These are phyloP conservation scores for Breviolum minutum DNA, from an alignment of 73 alveolate species.

Conservation along the genomic window DNA sequence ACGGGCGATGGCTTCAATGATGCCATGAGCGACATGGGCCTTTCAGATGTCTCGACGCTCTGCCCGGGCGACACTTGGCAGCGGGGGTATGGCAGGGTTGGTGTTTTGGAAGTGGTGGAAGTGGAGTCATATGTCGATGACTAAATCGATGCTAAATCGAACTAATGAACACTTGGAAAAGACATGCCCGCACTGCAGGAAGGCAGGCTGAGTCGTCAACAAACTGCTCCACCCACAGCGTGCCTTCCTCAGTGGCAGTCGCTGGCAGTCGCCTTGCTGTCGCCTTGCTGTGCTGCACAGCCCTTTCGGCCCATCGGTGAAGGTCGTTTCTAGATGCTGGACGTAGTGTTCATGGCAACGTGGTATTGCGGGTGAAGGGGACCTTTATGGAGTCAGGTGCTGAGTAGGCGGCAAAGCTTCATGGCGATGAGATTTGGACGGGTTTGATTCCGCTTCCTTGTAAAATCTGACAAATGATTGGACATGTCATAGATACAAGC, in stretches of 20 bases:
- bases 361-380: slow-evolving; percentile 85
- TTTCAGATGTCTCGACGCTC: slow-evolving; percentile 61
- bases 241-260: neutral
- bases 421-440: neutral
- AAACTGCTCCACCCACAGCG: slow-evolving; percentile 86
- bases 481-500: neutral
- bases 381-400: slow-evolving; percentile 64
- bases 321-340: slow-evolving; percentile 58
- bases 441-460: no score
- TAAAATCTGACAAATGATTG: neutral
- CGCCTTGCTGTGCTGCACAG: neutral
- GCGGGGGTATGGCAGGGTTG: neutral
- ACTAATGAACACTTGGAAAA: neutral
- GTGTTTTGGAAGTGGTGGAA: neutral
- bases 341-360: slow-evolving; percentile 24
- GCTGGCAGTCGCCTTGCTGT: neutral
- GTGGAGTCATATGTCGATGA: neutral
- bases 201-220: slow-evolving; percentile 82
- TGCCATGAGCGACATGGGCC: slow-evolving; percentile 91
- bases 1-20: slow-evolving; percentile 64
- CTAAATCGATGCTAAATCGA: neutral
- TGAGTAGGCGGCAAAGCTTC: neutral
- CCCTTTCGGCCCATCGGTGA: neutral
- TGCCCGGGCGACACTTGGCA: slow-evolving; percentile 58
- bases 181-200: neutral